Conservation (phyloP, 1,284 basidiomycete species). For the Apiotrichum siamense region DNA sequence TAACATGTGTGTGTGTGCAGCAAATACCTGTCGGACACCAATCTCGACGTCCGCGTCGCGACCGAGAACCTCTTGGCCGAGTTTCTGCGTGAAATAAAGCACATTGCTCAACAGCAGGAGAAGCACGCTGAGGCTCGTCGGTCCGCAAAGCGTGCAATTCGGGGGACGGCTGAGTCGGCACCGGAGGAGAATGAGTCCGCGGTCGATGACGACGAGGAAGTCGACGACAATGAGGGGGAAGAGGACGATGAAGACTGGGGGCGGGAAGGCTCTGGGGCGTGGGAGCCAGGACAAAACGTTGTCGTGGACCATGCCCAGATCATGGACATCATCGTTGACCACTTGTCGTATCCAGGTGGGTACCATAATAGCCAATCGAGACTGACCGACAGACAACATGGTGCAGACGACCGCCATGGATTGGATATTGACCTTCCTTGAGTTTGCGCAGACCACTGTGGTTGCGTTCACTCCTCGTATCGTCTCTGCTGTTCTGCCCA, state of each 20-base stretch:
- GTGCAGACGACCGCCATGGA: conserved; percentile 80
- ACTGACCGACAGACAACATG: conserved; percentile 63
- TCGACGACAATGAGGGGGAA: conserved; percentile 26
- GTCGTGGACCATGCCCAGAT: conserved; percentile 86
- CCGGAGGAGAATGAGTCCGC: conserved; percentile 7
- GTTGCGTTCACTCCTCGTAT: conserved; percentile 90
- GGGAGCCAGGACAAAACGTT: conserved; percentile 90
- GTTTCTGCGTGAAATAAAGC: conserved; percentile 86
- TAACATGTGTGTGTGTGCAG: conserved; percentile 52
- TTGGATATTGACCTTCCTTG: conserved; percentile 89
- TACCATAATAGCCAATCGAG: conserved; percentile 12
- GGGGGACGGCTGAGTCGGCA: conserved; percentile 49
- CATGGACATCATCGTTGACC: conserved; percentile 88
- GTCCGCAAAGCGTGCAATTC: conserved; percentile 3
- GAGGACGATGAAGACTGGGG: conserved; percentile 38
- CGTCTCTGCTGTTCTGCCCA: conserved; percentile 85
- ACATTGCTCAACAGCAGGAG: conserved; percentile 67
- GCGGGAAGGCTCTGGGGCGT: conserved; percentile 54
- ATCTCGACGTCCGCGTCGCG: conserved; percentile 84
- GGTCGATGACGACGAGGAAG: conserved; percentile 23
- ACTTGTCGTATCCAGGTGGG: conserved; percentile 78
- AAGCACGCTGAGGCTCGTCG: conserved; percentile 28
- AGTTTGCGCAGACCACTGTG: conserved; percentile 83
- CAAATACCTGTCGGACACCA: conserved; percentile 92
- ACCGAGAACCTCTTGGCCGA: conserved; percentile 89